Percentiles rank a stretch among this genome's conserved stretches.
phyloP scores from a whole-genome alignment of 306 rosid genomes.

The Erythrophleum fordii region DNA sequence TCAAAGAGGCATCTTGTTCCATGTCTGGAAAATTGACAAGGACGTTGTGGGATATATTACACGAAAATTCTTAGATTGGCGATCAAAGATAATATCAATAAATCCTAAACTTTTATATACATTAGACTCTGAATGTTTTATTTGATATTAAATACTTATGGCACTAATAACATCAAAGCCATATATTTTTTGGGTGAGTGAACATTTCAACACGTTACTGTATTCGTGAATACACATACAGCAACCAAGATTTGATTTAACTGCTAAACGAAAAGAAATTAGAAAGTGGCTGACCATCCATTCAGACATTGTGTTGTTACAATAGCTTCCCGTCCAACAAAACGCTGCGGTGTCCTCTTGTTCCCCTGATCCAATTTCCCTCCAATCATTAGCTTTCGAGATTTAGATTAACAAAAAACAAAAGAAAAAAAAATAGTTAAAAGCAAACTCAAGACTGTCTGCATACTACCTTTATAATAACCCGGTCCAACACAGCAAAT shows the following conservation, averaged over 20 bases:
- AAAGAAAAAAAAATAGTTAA: conserved; percentile 3
- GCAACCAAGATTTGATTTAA: conserved; percentile 30
- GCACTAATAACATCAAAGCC: neutral
- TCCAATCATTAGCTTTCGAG: conserved; percentile 37
- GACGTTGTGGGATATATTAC: neutral
- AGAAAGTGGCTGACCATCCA: conserved; percentile 80
- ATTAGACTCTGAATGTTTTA: neutral
- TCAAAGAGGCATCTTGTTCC: neutral
- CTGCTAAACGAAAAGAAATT: conserved; percentile 7
- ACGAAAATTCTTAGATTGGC: neutral
- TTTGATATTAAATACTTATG: neutral
- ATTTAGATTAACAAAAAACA: neutral
- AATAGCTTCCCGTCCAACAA: conserved; percentile 97
- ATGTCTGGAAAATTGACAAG: neutral
- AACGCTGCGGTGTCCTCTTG: conserved; percentile 96
- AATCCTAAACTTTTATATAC: neutral
- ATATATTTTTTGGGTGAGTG: neutral
- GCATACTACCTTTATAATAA: conserved; percentile 80
- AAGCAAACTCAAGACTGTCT: conserved; percentile 19
- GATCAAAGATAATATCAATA: neutral
- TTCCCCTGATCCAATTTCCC: conserved; percentile 74
- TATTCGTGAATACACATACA: neutral
- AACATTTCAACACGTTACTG: conserved; percentile 17
- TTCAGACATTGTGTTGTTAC: conserved; percentile 98
- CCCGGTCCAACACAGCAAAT: conserved; percentile 89